phyloP scores from a whole-genome alignment of 2,329 filamentous ascomycete species.

The Leptographium lundbergii region DNA sequence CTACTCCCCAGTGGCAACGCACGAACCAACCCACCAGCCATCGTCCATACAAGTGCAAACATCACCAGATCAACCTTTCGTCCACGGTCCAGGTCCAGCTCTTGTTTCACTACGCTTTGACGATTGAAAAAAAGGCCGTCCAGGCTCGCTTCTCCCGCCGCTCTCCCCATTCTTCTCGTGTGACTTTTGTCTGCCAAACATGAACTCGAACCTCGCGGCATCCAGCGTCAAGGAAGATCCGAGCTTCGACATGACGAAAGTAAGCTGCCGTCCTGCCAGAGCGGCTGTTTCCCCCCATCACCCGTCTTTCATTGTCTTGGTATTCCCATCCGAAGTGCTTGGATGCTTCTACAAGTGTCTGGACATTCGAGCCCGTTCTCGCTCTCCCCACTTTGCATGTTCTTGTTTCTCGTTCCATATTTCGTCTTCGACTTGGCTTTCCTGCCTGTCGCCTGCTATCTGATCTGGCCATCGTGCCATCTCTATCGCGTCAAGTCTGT shows the following conservation, averaged over 20 bases:
- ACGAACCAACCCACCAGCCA: neutral
- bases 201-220: neutral
- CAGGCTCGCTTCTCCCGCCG: neutral
- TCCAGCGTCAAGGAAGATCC: constrained; percentile 1
- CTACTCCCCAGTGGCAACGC: neutral
- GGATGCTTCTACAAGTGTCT: neutral
- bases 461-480: neutral
- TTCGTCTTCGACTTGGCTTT: neutral
- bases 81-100: too few species aligned
- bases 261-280: neutral
- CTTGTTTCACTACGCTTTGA: too few species aligned
- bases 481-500: neutral
- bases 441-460: neutral
- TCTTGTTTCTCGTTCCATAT: neutral
- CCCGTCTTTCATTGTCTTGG: neutral
- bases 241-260: constrained; percentile 2
- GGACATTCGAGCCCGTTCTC: neutral
- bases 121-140: neutral
- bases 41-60: neutral
- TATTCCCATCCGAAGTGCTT: neutral
- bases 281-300: neutral
- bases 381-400: neutral
- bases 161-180: neutral
- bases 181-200: neutral
- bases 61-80: neutral